Base-by-base conservation (phyloP, 306 rosid species). In the Aeschynomene evenia region DNA sequence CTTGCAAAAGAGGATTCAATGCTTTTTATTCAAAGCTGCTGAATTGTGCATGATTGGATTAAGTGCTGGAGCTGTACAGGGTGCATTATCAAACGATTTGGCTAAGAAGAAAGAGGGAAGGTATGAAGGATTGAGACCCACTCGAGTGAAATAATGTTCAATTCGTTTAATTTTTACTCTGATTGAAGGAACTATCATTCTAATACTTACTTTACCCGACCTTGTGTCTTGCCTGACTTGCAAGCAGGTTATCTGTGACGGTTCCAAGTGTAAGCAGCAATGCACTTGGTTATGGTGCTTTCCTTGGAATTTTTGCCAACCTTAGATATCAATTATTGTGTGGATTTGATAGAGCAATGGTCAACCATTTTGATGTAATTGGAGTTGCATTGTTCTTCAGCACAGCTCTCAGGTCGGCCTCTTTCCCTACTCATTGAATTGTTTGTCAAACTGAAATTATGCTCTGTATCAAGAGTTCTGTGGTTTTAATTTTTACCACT, bases 221-320 rank as follows among this genome's bases (percentile, higher is more conserved):
- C 48, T 14, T 40, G 7, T 56, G 36, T 62, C 63, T 53, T 28
- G 53, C 42, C 4, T 43, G 51, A 71, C 71, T 68, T 60, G 29
- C 84, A 66, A 54, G 65, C 90, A 91, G 99, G 79, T 78, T 91
- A 85, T 90, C 96, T 40, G 96, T 94, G 77, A 84, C 96, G 5
- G 85, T 90, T 68, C 99, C 99, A 14, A 76, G 82, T 72, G 86
- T 83, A 71, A 85, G 85, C 72, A 84, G 79, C n/a, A 94, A 91
- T 76, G 99, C 97, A 0, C 88, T 94, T 63, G 99, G 99, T 16
- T 85, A 90, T 59, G 99, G 99, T 63, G 99, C 99, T 34, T 94
- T 94, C 76, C 96, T 94, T 15, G 99, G 99, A 63, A 96, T 94
- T 42, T 94, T 90, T 75, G 96, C 96, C 4, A 94, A 94, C 81